Evolutionary conservation across 2,329 filamentous ascomycete genomes (phyloP), one percentile per base, ranked within the genome.

Genomic region (Phialophora macrospora): DNA sequence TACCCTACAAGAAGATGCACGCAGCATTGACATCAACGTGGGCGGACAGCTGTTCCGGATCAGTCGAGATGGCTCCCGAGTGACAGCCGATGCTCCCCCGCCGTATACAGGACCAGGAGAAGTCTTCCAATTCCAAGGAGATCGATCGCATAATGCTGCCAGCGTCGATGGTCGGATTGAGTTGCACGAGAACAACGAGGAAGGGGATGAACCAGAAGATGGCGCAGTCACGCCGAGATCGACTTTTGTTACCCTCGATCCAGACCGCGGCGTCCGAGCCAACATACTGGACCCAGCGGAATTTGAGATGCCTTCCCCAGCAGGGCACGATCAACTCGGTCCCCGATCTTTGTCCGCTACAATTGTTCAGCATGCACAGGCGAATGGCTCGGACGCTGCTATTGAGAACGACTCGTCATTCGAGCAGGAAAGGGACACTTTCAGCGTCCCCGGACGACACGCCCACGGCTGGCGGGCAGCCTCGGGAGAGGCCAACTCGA

Each of bases 41-140:
- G 74, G 72, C 14, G 71, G 71, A 7, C 72, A 72, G 60, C 62
- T 70, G 41, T 76, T 75, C 60, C 66, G 74, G 22, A 76, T 76
- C 65, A 74, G 72, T 64, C 73, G 74, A 54, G 74, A 76, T 65
- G 74, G 73, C 2, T 75, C 74, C 4, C 67, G 62, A 26, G 70
- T 75, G 51, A 73, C 72, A 14, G 69, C 71, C 24, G 63, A 70
- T 41, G 65, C 65, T 28, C 69, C 71, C 3, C 71, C 71, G 4
- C 71, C 71, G n/a, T 72, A 72, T 55, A 60, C 68, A 46, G 68
- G 60, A 1, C 67, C 67, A 8, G 58, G n/a, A 24, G 62, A 66
- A 52, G 52, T 34, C 3, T 7, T 64, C n/a, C 66, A 46, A n/a
- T 66, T 66, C 17, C 60, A 20, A 17, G 55, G 38, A 12, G 56